phyloP scores from a whole-genome alignment of 2,329 filamentous ascomycete genomes.

The Fonsecaea monophora region DNA sequence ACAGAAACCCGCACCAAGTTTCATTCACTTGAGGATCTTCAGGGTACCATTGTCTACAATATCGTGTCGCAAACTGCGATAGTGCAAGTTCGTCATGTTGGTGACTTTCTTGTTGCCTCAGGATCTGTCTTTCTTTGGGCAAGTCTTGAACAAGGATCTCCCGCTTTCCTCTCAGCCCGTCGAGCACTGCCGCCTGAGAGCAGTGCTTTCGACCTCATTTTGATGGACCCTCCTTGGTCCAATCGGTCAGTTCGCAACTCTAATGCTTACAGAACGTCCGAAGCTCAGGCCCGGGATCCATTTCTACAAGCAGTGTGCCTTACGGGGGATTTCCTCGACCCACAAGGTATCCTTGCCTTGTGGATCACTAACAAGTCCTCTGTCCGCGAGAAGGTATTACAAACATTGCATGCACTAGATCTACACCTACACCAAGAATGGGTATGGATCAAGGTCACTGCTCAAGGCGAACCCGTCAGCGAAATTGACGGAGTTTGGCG shows the following conservation, averaged over 20 bases:
- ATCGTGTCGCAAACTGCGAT: neutral
- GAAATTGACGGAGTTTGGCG: constrained; percentile 61
- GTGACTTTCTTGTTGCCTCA: constrained; percentile 57
- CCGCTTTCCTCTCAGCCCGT: constrained; percentile 43
- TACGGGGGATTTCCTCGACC: constrained; percentile 52
- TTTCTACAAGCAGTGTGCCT: constrained; percentile 51
- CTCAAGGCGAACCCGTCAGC: constrained; percentile 59
- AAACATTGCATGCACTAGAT: constrained; percentile 57
- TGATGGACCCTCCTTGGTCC: constrained; percentile 70
- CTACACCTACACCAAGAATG: constrained; percentile 65
- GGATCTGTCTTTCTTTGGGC: constrained; percentile 56
- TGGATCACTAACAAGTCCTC: constrained; percentile 68
- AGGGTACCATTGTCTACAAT: constrained; percentile 30
- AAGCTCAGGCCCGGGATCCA: constrained; percentile 41
- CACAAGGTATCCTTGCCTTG: constrained; percentile 57
- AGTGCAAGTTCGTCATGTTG: constrained; percentile 35
- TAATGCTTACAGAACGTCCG: constrained; percentile 53
- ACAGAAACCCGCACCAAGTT: constrained; percentile 30
- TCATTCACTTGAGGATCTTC: constrained; percentile 19
- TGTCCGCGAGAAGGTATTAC: constrained; percentile 55
- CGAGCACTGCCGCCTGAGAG: constrained; percentile 23
- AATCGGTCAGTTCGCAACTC: constrained; percentile 65
- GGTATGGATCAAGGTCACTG: constrained; percentile 68
- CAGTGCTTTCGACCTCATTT: constrained; percentile 61
- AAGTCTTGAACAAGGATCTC: constrained; percentile 44